phyloP scores from a whole-genome alignment of 352 stramenopile genomes.

The Phytophthora cactorum region DNA sequence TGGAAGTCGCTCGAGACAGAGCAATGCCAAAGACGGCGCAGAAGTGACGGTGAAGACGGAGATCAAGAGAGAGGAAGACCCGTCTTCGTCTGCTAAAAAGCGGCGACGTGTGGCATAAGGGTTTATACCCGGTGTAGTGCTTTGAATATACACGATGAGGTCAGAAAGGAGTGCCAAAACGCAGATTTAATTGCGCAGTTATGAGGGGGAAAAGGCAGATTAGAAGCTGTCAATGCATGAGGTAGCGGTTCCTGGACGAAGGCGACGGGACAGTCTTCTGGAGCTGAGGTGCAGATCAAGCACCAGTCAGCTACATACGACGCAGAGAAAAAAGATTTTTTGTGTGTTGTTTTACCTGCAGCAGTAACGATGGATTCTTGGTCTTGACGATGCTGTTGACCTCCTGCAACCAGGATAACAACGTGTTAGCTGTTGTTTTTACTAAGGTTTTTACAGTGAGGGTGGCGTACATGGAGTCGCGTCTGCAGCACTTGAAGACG shows the following conservation, averaged over 20 bases:
- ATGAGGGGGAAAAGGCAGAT: neutral
- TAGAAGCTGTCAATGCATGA: conserved; percentile 56
- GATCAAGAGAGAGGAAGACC: conserved; percentile 37
- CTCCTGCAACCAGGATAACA: conserved; percentile 53
- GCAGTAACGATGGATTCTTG: conserved; percentile 93
- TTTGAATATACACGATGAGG: conserved; percentile 31
- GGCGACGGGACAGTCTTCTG: conserved; percentile 61
- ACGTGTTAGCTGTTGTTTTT: conserved; percentile 13
- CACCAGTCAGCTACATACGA: conserved; percentile 16
- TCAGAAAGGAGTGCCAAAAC: conserved; percentile 14
- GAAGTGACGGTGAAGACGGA: conserved; percentile 39
- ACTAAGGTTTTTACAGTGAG: neutral
- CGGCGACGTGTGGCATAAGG: conserved; percentile 61
- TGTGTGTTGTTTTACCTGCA: conserved; percentile 73
- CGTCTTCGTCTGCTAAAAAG: conserved; percentile 51
- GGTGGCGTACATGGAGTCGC: conserved; percentile 73
- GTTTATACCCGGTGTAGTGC: conserved; percentile 15
- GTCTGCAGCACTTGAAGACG: conserved; percentile 92
- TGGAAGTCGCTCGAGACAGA: conserved; percentile 30
- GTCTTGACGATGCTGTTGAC: conserved; percentile 96
- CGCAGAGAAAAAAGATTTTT: conserved; percentile 1
- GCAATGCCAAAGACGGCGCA: conserved; percentile 18
- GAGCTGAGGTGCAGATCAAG: conserved; percentile 40
- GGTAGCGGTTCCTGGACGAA: conserved; percentile 62
- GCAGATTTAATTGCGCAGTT: conserved; percentile 23